phyloP scores from a whole-genome alignment of 345 rosid species.

The Bruguiera gymnorhiza region DNA sequence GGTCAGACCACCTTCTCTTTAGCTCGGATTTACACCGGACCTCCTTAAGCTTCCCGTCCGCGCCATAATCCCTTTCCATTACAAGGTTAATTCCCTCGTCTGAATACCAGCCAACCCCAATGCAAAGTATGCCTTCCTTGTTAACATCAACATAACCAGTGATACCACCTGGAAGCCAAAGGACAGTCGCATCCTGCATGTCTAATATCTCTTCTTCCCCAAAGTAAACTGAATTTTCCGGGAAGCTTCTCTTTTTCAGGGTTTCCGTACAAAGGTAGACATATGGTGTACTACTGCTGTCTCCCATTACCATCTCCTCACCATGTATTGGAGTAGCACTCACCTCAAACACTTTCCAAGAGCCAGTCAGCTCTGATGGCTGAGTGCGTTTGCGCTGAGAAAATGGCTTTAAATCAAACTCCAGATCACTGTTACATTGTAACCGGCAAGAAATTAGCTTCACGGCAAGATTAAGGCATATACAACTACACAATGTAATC shows the following conservation, averaged over 20 bases:
- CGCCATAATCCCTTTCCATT: slow-evolving; percentile 83
- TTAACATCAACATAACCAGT: slow-evolving; percentile 65
- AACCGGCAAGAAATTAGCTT: slow-evolving; percentile 11
- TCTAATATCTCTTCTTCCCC: slow-evolving; percentile 80
- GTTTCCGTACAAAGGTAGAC: slow-evolving; percentile 83
- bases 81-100: slow-evolving; percentile 88
- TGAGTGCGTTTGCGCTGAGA: slow-evolving; percentile 66
- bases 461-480: background rate
- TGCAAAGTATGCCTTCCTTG: slow-evolving; percentile 71
- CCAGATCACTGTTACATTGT: slow-evolving; percentile 47
- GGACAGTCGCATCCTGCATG: slow-evolving; percentile 65
- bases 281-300: slow-evolving; percentile 39
- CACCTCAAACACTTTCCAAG: slow-evolving; percentile 93
- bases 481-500: background rate
- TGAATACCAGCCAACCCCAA: slow-evolving; percentile 90
- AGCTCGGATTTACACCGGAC: slow-evolving; percentile 78
- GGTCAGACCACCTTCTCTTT: slow-evolving; percentile 72
- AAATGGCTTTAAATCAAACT: slow-evolving; percentile 55
- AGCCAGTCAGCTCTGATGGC: slow-evolving; percentile 72
- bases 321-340: slow-evolving; percentile 77
- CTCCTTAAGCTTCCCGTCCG: slow-evolving; percentile 77
- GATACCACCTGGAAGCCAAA: slow-evolving; percentile 89
- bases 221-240: slow-evolving; percentile 55
- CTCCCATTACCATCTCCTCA: slow-evolving; percentile 33
- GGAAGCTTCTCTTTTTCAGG: slow-evolving; percentile 69